A percentile compares a stretch with the other conserved stretches of the same genome.
Evolutionary conservation across 257 asterid species (phyloP).

Genomic region (Nicotiana noctiflora): DNA sequence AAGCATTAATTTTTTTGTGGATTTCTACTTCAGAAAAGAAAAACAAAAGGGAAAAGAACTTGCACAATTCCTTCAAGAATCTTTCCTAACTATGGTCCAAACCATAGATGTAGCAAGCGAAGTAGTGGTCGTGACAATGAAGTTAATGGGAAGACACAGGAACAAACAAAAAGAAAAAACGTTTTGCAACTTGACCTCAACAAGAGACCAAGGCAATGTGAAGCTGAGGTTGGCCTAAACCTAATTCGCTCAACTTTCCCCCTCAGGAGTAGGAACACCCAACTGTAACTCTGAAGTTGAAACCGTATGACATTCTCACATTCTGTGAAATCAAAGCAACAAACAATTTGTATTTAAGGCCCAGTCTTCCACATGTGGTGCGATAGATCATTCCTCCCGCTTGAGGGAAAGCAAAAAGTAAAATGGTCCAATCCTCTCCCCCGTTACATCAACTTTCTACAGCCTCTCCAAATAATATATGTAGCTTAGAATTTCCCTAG

Average conservation of each 20-base stretch:
- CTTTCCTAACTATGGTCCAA: neutral
- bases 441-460: neutral
- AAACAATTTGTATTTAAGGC: neutral
- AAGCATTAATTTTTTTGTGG: neutral
- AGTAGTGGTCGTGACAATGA: neutral
- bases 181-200: neutral
- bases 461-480: neutral
- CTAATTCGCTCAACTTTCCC: neutral
- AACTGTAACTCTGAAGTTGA: neutral
- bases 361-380: neutral
- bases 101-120: neutral
- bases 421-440: neutral
- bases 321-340: neutral
- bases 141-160: neutral
- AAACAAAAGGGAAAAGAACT: neutral
- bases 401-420: neutral
- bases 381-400: neutral
- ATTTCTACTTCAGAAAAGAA: neutral
- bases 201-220: neutral
- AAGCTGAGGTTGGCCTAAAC: neutral
- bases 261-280: neutral
- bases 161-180: neutral
- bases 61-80: neutral
- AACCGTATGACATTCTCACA: neutral
- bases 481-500: neutral